Conservation (phyloP, 1,284 basidiomycete genomes). For the Cystobasidium sp. region DNA sequence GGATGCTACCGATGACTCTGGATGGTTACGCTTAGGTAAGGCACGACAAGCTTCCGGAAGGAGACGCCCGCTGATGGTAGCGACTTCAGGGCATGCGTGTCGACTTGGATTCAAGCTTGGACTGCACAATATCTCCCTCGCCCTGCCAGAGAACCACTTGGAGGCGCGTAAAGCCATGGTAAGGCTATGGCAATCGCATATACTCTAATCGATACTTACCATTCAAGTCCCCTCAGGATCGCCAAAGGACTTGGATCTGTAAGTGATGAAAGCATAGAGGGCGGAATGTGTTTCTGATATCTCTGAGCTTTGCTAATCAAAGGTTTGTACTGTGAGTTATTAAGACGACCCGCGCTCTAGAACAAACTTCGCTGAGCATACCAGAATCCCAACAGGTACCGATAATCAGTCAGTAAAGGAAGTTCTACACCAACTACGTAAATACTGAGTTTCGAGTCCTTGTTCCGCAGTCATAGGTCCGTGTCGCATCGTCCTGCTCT, state of each 20-base stretch:
- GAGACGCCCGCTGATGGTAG: not conserved
- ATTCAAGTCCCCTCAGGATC: not conserved
- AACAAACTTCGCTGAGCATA: not conserved
- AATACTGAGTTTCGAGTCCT: not conserved
- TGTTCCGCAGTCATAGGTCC: not conserved
- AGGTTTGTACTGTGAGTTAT: constrained; percentile 4
- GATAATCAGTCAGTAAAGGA: not conserved
- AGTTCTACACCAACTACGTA: not conserved
- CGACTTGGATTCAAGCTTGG: not conserved
- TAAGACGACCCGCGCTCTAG: not conserved
- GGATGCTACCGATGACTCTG: constrained; percentile 6
- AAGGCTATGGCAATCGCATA: not conserved
- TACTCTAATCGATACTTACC: not conserved
- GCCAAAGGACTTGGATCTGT: constrained; percentile 9
- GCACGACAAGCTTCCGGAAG: not conserved
- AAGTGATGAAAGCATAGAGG: not conserved
- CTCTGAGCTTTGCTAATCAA: not conserved
- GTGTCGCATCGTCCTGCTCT: too few relatives aligned
- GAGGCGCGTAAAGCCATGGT: constrained; percentile 3
- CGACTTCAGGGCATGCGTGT: constrained; percentile 2
- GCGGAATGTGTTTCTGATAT: not conserved
- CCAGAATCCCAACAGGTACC: not conserved
- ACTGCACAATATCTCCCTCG: not conserved
- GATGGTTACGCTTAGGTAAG: not conserved
- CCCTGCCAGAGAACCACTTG: not conserved